These are phyloP conservation scores for Physaria fendleri DNA, from an alignment of 345 rosid genomes.

Conservation along the genomic window DNA sequence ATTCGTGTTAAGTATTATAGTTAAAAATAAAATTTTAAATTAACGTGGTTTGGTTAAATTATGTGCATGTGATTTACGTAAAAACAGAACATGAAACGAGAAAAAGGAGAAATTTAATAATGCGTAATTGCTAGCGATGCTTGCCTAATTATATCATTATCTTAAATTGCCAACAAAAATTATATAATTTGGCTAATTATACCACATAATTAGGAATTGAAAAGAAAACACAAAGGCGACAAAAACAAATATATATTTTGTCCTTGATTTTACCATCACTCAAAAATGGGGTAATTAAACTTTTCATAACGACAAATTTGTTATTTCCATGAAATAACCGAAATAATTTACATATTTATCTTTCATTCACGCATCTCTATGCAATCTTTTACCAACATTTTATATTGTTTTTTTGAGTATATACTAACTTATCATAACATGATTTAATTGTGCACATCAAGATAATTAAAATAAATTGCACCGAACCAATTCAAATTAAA, in stretches of 20 bases:
- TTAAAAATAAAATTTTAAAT: not conserved
- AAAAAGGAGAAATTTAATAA: not conserved
- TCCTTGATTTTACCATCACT: not conserved
- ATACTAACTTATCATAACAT: not conserved
- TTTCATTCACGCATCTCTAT: no score
- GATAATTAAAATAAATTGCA: not conserved
- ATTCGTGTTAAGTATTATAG: no score
- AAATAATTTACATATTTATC: no score
- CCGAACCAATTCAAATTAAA: not conserved
- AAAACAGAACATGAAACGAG: not conserved
- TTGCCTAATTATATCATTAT: not conserved
- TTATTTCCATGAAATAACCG: conserved; percentile 2
- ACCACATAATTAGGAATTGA: not conserved
- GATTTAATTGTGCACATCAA: not conserved
- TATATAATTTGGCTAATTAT: not conserved
- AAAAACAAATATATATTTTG: not conserved
- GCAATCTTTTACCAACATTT: not conserved
- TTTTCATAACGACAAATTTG: not conserved
- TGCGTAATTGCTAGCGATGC: not conserved
- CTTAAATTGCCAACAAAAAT: not conserved
- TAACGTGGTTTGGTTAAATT: not conserved
- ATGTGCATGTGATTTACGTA: conserved; percentile 4
- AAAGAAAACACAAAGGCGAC: not conserved
- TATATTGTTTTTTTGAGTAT: not conserved
- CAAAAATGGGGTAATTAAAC: not conserved